Base-by-base conservation (phyloP, 2,329 filamentous ascomycete genomes). In the Xylariaceae sp. region DNA sequence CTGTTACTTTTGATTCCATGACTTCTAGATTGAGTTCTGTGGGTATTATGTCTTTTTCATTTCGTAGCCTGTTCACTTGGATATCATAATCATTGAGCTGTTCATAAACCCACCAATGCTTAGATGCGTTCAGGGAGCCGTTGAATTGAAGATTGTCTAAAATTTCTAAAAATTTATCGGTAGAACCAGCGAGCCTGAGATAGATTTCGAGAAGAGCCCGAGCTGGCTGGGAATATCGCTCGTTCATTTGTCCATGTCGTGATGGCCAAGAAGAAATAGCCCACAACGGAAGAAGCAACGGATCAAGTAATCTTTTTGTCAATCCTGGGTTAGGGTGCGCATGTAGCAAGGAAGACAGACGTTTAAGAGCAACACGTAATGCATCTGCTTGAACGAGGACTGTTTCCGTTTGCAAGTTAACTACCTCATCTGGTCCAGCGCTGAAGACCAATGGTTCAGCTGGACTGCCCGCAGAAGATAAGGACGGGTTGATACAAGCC, bases 301-400 rank as follows among this genome's bases (percentile, higher is more conserved):
- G 82, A 2, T 75, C 73, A 2, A 89, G 69, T 0, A 91, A 72
- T 44, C 87, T 76, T 58, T 79, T 84, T 37, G 84, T 81, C 8
- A 90, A 70, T 0, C 85, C 85, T 0, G 86, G 83, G 50, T 88
- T 86, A 0, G 86, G 85, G 63, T 87, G 87, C 0, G 85, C 86
- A 16, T 81, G 74, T 1, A 85, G 67, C 1, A 91, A 70, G 0
- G 78, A 74, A 29, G 75, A 76, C 1, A 91, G 68, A 13, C 86
- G 77, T 26, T 72, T 75, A 2, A 91, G 65, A 1, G 83, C 79
- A 27, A 67, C 67, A 15, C 75, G 72, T 4, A 90, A 68, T 2
- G 79, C 72, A 1, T 72, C 63, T 3, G 79, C 69, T 5, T 72
- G 58, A 13, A 85, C 77, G 8, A 87, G 55, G 0, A 80, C 66